Conservation (phyloP, 176 grass and related monocot genomes). For the Chloris gayana region DNA sequence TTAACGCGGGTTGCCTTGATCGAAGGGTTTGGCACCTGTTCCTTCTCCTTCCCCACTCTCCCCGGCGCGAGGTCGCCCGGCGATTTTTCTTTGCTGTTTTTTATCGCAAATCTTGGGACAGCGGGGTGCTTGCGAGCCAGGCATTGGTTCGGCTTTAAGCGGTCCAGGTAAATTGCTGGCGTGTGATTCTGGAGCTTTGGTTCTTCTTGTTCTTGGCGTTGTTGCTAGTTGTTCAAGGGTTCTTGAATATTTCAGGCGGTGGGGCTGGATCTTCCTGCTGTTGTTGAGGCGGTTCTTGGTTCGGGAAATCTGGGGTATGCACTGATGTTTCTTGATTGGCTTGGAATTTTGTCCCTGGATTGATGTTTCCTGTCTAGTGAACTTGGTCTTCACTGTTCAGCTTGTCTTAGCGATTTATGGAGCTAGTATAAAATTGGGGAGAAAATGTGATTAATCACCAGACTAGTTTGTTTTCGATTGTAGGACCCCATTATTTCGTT, state of each 20-base stretch:
- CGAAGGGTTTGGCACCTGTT: conserved; percentile 51
- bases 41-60: conserved; percentile 15
- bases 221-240: conserved; percentile 8
- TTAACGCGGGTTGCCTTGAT: conserved; percentile 35
- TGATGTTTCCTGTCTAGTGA: background rate
- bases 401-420: too few relatives aligned
- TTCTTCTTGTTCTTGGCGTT: too few relatives aligned
- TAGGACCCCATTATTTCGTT: background rate
- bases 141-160: conserved; percentile 39
- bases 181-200: background rate
- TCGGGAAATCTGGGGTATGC: background rate
- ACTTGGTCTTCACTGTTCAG: background rate
- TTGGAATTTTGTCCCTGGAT: background rate
- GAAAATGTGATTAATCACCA: conserved; percentile 11
- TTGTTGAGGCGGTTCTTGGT: conserved; percentile 31
- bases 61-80: conserved; percentile 9
- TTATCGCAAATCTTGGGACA: conserved; percentile 13
- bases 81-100: conserved; percentile 24
- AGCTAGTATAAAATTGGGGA: background rate
- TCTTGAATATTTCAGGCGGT: conserved; percentile 44
- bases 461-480: background rate
- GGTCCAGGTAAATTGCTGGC: background rate
- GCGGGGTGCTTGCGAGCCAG: conserved; percentile 27
- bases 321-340: background rate
- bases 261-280: background rate